Percentiles rank a stretch among this genome's conserved stretches.
Conservation (phyloP, 305 asterid species). For the Fraxinus angustifolia region DNA sequence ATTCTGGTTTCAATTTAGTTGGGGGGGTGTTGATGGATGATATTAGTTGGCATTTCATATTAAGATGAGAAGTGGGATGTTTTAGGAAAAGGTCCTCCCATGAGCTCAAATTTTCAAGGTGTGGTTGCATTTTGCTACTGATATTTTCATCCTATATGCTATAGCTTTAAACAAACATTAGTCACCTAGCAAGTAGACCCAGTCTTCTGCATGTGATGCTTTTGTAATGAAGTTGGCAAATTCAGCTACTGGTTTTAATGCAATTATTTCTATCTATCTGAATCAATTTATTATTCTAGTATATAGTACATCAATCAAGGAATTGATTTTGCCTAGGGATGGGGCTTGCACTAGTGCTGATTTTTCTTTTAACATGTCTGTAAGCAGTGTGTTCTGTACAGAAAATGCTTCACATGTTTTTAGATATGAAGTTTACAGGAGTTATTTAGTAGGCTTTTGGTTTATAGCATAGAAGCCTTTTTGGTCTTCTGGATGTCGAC, state of each 20-base stretch:
- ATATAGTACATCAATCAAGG: background rate
- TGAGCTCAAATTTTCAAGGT: slow-evolving; percentile 11
- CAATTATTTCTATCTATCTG: background rate
- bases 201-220: background rate
- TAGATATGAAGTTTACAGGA: background rate
- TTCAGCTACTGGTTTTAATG: background rate
- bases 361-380: background rate
- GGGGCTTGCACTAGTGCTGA: background rate
- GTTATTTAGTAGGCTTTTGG: background rate
- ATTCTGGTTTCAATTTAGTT: background rate
- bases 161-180: background rate
- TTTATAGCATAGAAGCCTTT: background rate
- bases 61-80: slow-evolving; percentile 10
- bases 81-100: background rate
- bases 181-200: background rate
- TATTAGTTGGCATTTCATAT: slow-evolving; percentile 18
- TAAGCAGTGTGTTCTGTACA: background rate
- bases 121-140: background rate
- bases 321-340: background rate
- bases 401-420: background rate
- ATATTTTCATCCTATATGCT: background rate
- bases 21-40: background rate
- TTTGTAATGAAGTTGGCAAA: background rate
- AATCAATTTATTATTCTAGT: background rate
- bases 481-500: background rate